Conservation (phyloP, 495 filamentous ascomycete species). For the Aspergillus ellipticus region DNA sequence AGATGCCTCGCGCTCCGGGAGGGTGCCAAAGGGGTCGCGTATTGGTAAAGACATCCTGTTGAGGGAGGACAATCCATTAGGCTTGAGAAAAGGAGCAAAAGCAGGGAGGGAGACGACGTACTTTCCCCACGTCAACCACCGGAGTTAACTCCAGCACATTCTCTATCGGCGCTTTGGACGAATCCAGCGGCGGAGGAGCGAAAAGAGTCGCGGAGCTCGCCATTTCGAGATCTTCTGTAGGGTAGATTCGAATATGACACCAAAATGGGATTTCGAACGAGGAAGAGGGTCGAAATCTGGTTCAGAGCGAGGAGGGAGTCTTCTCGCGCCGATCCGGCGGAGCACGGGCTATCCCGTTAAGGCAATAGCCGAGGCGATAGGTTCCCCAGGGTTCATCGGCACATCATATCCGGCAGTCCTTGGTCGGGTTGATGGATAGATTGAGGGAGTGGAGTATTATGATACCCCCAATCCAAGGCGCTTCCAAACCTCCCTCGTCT, state of each 20-base stretch:
- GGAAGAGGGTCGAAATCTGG: neutral
- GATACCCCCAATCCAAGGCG: no score
- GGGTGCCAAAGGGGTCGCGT: constrained; percentile 87
- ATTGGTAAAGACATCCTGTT: constrained; percentile 87
- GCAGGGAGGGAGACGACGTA: constrained; percentile 34
- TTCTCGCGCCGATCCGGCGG: constrained; percentile 3
- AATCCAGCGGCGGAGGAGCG: constrained; percentile 66
- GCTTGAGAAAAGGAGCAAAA: neutral
- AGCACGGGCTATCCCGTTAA: constrained; percentile 12
- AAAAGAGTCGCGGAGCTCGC: constrained; percentile 62
- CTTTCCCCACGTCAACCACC: constrained; percentile 74
- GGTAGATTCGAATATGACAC: neutral
- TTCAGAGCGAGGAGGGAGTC: neutral
- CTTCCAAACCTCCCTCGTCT: no score
- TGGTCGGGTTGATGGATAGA: no score
- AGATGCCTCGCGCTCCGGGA: constrained; percentile 85
- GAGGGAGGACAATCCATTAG: neutral
- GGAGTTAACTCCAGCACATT: constrained; percentile 82
- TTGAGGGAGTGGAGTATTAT: no score
- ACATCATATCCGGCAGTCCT: neutral
- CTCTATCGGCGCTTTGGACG: constrained; percentile 77
- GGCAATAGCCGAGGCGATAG: constrained; percentile 22
- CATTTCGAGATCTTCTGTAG: constrained; percentile 18
- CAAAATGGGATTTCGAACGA: neutral
- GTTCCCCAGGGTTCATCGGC: neutral